phyloP scores from a whole-genome alignment of 352 stramenopile species.

The Thalassiosira exigua region DNA sequence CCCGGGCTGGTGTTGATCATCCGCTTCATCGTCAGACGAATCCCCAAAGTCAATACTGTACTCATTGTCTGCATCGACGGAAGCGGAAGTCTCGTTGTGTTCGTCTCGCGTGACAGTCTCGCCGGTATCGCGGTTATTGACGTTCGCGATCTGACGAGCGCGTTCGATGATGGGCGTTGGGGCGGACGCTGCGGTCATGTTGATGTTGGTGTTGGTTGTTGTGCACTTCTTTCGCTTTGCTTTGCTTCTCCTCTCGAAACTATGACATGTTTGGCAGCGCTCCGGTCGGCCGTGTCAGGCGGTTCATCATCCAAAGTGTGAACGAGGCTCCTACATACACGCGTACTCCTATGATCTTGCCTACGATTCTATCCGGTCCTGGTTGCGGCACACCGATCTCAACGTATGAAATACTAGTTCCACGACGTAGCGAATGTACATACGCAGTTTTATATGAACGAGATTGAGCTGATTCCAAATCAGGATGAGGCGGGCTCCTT shows the following conservation, averaged over 20 bases:
- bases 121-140: neutral
- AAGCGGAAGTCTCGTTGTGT: neutral
- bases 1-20: neutral
- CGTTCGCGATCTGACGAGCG: neutral
- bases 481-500: neutral
- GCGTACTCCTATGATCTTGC: too few species aligned
- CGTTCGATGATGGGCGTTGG: neutral
- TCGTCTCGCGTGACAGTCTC: neutral
- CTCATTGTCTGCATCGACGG: neutral
- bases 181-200: too few species aligned
- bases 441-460: neutral
- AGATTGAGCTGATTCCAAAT: neutral
- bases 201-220: constrained; percentile 2
- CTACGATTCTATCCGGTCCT: too few species aligned
- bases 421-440: too few species aligned
- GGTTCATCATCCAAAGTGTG: too few species aligned
- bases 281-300: neutral
- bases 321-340: too few species aligned
- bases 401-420: too few species aligned
- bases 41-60: neutral
- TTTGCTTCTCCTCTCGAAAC: neutral
- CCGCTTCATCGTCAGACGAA: neutral
- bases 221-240: neutral
- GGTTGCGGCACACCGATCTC: too few species aligned
- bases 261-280: neutral